phyloP scores from a whole-genome alignment of 306 rosid genomes.

The Trifolium subterraneum region DNA sequence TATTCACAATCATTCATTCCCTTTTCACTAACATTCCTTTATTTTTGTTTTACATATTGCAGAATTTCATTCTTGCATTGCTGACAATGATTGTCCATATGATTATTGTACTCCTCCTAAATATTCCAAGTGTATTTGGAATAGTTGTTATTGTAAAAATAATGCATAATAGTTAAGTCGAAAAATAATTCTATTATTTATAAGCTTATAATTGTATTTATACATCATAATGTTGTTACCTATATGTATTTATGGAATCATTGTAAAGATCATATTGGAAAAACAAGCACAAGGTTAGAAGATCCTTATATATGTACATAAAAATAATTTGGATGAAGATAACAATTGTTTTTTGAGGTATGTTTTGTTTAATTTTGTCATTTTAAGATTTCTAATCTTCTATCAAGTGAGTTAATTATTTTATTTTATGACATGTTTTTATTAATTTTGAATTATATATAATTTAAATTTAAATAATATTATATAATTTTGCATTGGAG shows the following conservation, averaged over 20 bases:
- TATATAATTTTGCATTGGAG: too few species aligned
- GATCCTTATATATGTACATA: neutral
- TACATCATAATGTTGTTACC: neutral
- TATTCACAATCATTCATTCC: neutral
- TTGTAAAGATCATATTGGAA: neutral
- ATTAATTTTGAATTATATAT: too few species aligned
- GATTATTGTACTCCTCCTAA: neutral
- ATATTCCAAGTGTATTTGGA: neutral
- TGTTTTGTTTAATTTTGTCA: too few species aligned
- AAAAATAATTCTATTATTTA: neutral
- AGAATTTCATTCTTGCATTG: neutral
- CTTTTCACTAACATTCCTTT: neutral
- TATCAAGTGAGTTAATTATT: too few species aligned
- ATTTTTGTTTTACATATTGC: neutral
- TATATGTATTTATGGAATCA: neutral
- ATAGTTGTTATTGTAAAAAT: neutral
- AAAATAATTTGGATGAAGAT: too few species aligned
- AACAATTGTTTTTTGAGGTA: too few species aligned
- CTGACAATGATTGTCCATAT: neutral
- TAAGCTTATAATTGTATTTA: neutral
- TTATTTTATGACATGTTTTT: too few species aligned
- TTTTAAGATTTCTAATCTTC: too few species aligned
- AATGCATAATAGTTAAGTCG: neutral
- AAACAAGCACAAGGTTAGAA: neutral
- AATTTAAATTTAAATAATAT: too few species aligned